phyloP scores from a whole-genome alignment of 1,284 basidiomycete genomes.

The Cryptococcus hybrid region DNA sequence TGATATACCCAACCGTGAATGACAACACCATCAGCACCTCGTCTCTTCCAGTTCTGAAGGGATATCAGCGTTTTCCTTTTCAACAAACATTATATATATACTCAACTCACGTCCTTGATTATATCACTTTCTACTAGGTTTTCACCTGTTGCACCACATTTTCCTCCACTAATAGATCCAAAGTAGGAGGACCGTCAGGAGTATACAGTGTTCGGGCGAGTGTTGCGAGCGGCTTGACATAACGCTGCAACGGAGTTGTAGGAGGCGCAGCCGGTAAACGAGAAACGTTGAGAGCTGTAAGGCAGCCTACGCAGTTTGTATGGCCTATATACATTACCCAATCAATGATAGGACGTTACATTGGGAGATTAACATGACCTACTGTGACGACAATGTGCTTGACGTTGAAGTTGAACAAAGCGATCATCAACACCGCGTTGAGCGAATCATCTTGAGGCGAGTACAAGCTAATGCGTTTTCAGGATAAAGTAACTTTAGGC shows the following conservation, averaged over 20 bases:
- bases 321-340: slow-evolving; percentile 31
- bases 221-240: slow-evolving; percentile 37
- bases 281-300: slow-evolving; percentile 42
- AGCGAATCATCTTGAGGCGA: slow-evolving; percentile 42
- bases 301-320: slow-evolving; percentile 48
- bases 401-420: slow-evolving; percentile 47
- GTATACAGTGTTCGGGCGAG: slow-evolving; percentile 34
- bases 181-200: slow-evolving; percentile 35
- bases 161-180: slow-evolving; percentile 44
- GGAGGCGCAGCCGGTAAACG: slow-evolving; percentile 33
- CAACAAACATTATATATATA: not conserved
- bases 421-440: slow-evolving; percentile 46
- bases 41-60: slow-evolving; percentile 39
- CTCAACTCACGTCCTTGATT: slow-evolving; percentile 28
- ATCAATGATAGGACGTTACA: not conserved
- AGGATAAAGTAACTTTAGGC: not conserved
- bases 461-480: slow-evolving; percentile 29
- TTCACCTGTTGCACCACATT: slow-evolving; percentile 45
- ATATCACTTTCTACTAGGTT: slow-evolving; percentile 39
- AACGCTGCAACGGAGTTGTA: slow-evolving; percentile 40
- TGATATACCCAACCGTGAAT: slow-evolving; percentile 50
- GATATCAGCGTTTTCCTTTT: not conserved
- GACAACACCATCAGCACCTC: slow-evolving; percentile 38
- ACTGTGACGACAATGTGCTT: slow-evolving; percentile 48
- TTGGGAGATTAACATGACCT: slow-evolving; percentile 9